Percentiles rank a stretch among this genome's conserved stretches.
phyloP scores from a whole-genome alignment of 1,139 yeast genomes.

The Yamadazyma atlantica region DNA sequence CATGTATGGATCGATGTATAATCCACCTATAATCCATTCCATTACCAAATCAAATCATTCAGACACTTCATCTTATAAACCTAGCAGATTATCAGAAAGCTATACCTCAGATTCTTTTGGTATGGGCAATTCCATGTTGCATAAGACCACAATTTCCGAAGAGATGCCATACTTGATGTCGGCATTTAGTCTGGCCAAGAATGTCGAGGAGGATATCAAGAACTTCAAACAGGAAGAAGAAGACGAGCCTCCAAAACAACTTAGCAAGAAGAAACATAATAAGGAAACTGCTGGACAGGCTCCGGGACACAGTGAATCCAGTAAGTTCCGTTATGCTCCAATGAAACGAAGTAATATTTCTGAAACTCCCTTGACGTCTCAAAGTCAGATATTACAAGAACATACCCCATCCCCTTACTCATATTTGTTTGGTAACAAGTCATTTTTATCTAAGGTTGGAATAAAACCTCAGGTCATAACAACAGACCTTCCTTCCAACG shows the following conservation, averaged over 20 bases:
- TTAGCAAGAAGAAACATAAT: slow-evolving; percentile 6
- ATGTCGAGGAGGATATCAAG: slow-evolving; percentile 49
- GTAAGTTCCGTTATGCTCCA: slow-evolving; percentile 16
- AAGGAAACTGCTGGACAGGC: slow-evolving; percentile 2
- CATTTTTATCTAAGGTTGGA: slow-evolving; percentile 41
- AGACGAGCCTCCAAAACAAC: no score
- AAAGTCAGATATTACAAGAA: slow-evolving; percentile 29
- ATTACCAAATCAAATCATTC: slow-evolving; percentile 29
- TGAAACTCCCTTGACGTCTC: slow-evolving; percentile 33
- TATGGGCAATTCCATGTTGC: slow-evolving; percentile 29
- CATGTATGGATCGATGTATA: slow-evolving; percentile 27
- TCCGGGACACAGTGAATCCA: neutral
- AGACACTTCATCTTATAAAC: slow-evolving; percentile 7
- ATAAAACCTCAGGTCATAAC: slow-evolving; percentile 46
- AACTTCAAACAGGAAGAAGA: slow-evolving; percentile 31
- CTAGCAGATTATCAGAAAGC: slow-evolving; percentile 3
- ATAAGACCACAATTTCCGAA: slow-evolving; percentile 50
- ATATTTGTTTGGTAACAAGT: slow-evolving; percentile 34
- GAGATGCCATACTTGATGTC: slow-evolving; percentile 57
- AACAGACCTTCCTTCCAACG: slow-evolving; percentile 12
- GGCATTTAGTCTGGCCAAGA: slow-evolving; percentile 57
- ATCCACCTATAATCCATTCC: slow-evolving; percentile 43
- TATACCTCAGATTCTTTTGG: slow-evolving; percentile 29
- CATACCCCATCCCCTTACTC: slow-evolving; percentile 28
- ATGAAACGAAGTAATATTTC: slow-evolving; percentile 31